Evolutionary conservation across 345 rosid species (phyloP).

Genomic region (Iberis pinnata): DNA sequence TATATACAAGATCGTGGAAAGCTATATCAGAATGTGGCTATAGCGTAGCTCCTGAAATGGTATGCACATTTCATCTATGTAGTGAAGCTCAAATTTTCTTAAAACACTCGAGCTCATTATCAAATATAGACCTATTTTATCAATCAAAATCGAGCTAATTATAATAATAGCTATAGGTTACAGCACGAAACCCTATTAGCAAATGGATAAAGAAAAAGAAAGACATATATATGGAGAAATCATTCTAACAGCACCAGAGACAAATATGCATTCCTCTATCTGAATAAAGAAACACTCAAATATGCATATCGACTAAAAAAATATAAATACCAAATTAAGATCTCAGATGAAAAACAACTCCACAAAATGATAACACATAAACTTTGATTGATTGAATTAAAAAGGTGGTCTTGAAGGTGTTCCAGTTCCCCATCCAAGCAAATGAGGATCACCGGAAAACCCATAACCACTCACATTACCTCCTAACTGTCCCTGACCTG

Average conservation of each 20-base stretch:
- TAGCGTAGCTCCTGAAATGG: neutral
- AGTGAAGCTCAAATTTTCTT: constrained; percentile 11
- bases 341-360: constrained; percentile 22
- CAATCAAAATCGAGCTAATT: neutral
- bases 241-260: neutral
- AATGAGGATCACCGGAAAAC: constrained; percentile 50
- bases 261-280: constrained; percentile 16
- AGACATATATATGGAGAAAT: constrained; percentile 10
- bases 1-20: constrained; percentile 1
- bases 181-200: constrained; percentile 22
- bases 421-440: constrained; percentile 62
- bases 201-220: constrained; percentile 14
- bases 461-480: constrained; percentile 44
- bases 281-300: neutral
- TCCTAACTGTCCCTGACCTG: constrained; percentile 41
- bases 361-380: constrained; percentile 26
- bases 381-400: constrained; percentile 16
- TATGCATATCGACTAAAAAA: constrained; percentile 22
- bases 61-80: constrained; percentile 10
- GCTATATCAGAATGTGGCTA: neutral
- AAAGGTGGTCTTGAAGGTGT: constrained; percentile 50
- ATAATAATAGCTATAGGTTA: neutral
- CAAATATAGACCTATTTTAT: constrained; percentile 4
- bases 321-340: constrained; percentile 23
- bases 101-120: constrained; percentile 1